Conservation (phyloP, 2,329 filamentous ascomycete genomes). For the Pseudogymnoascus sp. region DNA sequence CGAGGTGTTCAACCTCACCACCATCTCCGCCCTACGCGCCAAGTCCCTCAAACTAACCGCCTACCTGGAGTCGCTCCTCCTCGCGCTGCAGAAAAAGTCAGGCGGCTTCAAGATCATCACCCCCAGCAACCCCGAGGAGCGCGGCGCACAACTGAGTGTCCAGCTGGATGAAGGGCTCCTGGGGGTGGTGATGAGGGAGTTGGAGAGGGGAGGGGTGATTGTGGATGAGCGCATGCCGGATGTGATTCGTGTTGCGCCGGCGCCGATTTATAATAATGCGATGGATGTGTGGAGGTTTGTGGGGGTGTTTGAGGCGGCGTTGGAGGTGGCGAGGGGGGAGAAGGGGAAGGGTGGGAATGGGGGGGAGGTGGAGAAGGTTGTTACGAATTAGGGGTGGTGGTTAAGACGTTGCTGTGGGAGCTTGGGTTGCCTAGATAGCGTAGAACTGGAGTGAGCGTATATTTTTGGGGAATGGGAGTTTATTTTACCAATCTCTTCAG, state of each 20-base stretch:
- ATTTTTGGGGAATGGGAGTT: neutral
- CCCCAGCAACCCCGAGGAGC: conserved; percentile 50
- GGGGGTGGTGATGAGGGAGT: conserved; percentile 49
- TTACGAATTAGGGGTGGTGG: neutral
- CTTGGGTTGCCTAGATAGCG: neutral
- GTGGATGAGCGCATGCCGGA: conserved; percentile 69
- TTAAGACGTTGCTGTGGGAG: neutral
- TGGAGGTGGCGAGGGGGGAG: conserved; percentile 23
- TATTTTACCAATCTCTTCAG: neutral
- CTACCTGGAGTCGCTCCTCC: conserved; percentile 57
- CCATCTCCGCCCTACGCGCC: conserved; percentile 52
- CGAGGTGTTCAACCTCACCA: conserved; percentile 60
- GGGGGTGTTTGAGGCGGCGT: conserved; percentile 31
- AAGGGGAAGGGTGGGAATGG: neutral
- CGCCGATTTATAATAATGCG: conserved; percentile 68
- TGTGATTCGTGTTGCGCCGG: conserved; percentile 66
- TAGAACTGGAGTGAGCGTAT: neutral
- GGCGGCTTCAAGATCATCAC: conserved; percentile 52
- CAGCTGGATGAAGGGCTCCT: conserved; percentile 52
- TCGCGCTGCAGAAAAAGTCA: conserved; percentile 28
- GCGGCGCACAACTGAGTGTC: conserved; percentile 68
- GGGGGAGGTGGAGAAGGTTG: neutral
- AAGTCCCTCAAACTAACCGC: conserved; percentile 59
- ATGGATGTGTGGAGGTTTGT: conserved; percentile 56
- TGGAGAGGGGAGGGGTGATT: conserved; percentile 57